A percentile compares a stretch with the other conserved stretches of the same genome.
Conservation (phyloP, 164 flowering plant species). For the Berberis vulgaris region DNA sequence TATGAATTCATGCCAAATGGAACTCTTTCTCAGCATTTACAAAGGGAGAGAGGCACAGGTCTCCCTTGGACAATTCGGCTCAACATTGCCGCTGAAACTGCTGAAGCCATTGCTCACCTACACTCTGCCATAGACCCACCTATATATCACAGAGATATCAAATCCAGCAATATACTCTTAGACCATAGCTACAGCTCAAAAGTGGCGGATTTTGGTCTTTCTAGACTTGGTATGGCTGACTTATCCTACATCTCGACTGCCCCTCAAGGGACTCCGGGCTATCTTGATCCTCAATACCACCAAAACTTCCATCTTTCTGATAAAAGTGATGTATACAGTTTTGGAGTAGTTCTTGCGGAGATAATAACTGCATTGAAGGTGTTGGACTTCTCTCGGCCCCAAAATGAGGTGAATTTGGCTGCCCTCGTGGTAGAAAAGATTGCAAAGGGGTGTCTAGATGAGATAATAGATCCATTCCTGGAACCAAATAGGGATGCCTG, state of each 20-base stretch:
- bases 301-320: constrained; percentile 76
- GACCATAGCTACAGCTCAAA: constrained; percentile 57
- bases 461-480: constrained; percentile 66
- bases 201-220: constrained; percentile 92
- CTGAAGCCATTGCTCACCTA: constrained; percentile 72
- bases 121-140: constrained; percentile 72
- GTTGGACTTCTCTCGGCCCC: constrained; percentile 59
- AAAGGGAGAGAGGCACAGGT: constrained; percentile 46
- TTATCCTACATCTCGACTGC: constrained; percentile 80
- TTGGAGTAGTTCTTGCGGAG: constrained; percentile 86
- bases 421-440: constrained; percentile 60
- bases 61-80: constrained; percentile 68
- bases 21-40: constrained; percentile 71
- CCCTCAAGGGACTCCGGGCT: constrained; percentile 96
- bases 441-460: constrained; percentile 50
- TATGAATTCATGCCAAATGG: constrained; percentile 96
- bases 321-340: constrained; percentile 90
- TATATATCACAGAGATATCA: constrained; percentile 80
- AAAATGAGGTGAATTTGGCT: constrained; percentile 69
- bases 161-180: constrained; percentile 83
- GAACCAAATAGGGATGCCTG: constrained; percentile 43
- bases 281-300: constrained; percentile 89
- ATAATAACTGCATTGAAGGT: constrained; percentile 66
- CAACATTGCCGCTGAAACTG: constrained; percentile 69
- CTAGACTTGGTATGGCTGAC: constrained; percentile 57